These are phyloP conservation scores for Nelumbo lutea DNA, from an alignment of 164 flowering plant genomes.

Conservation along the genomic window DNA sequence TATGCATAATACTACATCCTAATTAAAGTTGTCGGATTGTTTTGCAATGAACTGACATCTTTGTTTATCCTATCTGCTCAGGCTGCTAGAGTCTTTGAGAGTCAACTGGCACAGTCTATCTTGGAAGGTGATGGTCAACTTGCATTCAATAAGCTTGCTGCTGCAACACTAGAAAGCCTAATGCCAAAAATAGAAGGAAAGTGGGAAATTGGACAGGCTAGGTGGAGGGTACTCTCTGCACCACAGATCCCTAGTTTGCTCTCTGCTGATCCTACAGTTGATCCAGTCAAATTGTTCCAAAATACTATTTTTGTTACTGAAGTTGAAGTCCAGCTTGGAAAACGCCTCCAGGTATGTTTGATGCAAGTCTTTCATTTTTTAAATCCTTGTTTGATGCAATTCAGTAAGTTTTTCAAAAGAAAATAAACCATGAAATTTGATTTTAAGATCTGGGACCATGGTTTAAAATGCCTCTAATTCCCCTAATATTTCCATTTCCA, in stretches of 20 bases:
- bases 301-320: slow-evolving; percentile 91
- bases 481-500: too few relatives aligned
- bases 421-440: too few relatives aligned
- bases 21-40: too few relatives aligned
- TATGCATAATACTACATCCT: too few relatives aligned
- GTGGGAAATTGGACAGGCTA: slow-evolving; percentile 96
- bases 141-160: slow-evolving; percentile 93
- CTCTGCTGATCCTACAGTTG: slow-evolving; percentile 76
- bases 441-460: too few relatives aligned
- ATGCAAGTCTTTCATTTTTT: neutral
- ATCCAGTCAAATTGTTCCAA: slow-evolving; percentile 89
- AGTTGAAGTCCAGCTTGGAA: slow-evolving; percentile 99
- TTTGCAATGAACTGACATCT: neutral
- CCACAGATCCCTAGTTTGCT: slow-evolving; percentile 92
- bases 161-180: slow-evolving; percentile 86
- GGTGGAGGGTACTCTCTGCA: slow-evolving; percentile 96
- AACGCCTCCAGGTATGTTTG: slow-evolving; percentile 79
- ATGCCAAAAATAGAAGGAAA: slow-evolving; percentile 99
- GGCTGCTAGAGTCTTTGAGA: slow-evolving; percentile 97
- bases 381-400: neutral
- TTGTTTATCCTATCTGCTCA: slow-evolving; percentile 21
- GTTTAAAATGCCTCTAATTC: too few relatives aligned
- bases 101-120: slow-evolving; percentile 89
- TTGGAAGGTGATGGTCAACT: slow-evolving; percentile 97
- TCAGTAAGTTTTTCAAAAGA: too few relatives aligned